These are phyloP conservation scores for Solanum habrochaites DNA, from an alignment of 257 asterid genomes.

Conservation along the genomic window DNA sequence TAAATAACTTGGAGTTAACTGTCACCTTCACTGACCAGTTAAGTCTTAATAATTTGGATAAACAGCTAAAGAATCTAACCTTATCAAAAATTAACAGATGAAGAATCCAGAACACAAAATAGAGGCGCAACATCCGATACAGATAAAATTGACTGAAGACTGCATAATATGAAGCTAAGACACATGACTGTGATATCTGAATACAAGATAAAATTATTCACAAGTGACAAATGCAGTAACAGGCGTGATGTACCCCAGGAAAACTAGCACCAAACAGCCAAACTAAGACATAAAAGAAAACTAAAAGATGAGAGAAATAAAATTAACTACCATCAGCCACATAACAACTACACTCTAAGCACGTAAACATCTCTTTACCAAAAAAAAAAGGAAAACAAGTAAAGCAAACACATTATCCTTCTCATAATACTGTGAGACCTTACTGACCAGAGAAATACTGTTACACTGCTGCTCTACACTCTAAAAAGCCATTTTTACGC, in stretches of 20 bases:
- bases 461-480: not conserved
- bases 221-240: not conserved
- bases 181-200: not conserved
- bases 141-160: not conserved
- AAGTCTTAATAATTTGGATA: not conserved
- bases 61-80: not conserved
- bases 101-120: not conserved
- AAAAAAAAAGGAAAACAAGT: not conserved
- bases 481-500: not conserved
- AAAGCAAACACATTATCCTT: not conserved
- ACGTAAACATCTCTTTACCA: not conserved
- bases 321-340: not conserved
- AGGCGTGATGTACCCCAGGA: not conserved
- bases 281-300: not conserved
- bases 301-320: not conserved
- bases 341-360: not conserved
- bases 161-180: not conserved
- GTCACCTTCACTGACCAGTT: not conserved
- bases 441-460: not conserved
- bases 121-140: not conserved
- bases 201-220: not conserved
- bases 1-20: not conserved
- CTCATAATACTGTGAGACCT: not conserved
- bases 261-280: not conserved
- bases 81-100: not conserved